These are phyloP conservation scores for Colletotrichum magnum DNA, from an alignment of 2,329 filamentous ascomycete species.

Conservation along the genomic window DNA sequence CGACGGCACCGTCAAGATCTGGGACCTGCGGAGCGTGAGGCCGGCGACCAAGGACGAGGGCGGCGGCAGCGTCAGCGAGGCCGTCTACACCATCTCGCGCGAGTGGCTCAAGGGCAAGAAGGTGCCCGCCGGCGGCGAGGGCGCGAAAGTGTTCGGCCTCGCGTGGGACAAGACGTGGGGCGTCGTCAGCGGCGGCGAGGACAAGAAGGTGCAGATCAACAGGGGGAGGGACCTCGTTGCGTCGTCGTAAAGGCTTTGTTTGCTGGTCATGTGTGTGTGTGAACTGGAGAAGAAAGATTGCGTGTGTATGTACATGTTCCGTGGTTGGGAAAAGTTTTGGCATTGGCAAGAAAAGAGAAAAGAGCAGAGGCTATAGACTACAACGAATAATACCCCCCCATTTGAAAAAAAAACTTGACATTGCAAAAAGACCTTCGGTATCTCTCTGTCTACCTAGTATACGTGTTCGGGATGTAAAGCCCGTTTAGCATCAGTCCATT, in stretches of 20 bases:
- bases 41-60: constrained; percentile 72
- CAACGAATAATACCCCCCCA: constrained; percentile 40
- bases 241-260: constrained; percentile 39
- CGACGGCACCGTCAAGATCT: constrained; percentile 92
- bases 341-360: constrained; percentile 14
- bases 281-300: background rate
- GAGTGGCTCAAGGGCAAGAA: constrained; percentile 78
- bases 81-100: constrained; percentile 81
- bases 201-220: constrained; percentile 95
- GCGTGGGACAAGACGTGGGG: constrained; percentile 89
- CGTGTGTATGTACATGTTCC: constrained; percentile 12
- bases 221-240: constrained; percentile 68
- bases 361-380: constrained; percentile 34
- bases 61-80: constrained; percentile 76
- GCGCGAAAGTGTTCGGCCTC: constrained; percentile 91
- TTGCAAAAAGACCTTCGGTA: background rate
- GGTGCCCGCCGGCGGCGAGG: constrained; percentile 80
- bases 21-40: constrained; percentile 86
- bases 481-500: too few species aligned
- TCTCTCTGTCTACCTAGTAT: too few species aligned
- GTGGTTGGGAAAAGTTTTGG: constrained; percentile 40
- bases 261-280: too few species aligned
- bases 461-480: too few species aligned
- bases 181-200: constrained; percentile 92
- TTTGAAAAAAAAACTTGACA: constrained; percentile 1